phyloP scores from a whole-genome alignment of 768 basidiomycete genomes.

The Cytidiella melzeri region DNA sequence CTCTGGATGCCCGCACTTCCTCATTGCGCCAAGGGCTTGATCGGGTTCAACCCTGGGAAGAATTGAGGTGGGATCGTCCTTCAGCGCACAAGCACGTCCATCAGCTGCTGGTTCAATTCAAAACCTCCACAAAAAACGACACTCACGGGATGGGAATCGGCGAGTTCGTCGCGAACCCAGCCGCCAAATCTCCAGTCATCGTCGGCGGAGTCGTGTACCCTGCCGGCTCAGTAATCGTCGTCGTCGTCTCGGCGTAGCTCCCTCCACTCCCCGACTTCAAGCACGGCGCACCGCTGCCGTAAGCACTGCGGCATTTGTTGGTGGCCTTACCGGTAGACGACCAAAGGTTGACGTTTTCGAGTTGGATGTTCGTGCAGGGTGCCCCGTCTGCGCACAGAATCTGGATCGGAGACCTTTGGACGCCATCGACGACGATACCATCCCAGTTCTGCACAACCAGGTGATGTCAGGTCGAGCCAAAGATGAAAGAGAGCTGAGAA shows the following conservation, averaged over 20 bases:
- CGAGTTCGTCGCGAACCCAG: constrained; percentile 20
- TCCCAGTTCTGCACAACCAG: constrained; percentile 23
- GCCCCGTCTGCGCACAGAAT: constrained; percentile 23
- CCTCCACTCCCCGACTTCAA: constrained; percentile 18
- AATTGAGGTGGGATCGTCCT: constrained; percentile 23
- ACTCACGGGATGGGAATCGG: constrained; percentile 24
- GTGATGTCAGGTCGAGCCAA: not conserved
- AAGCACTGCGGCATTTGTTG: constrained; percentile 26
- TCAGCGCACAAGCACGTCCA: not conserved
- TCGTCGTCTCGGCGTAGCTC: constrained; percentile 20
- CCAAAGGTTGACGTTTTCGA: constrained; percentile 27
- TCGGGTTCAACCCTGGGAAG: constrained; percentile 22
- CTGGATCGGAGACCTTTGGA: constrained; percentile 20
- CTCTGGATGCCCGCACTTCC: too few relatives aligned
- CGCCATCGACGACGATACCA: constrained; percentile 22
- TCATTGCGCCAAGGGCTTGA: constrained; percentile 20
- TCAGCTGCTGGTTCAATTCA: too few relatives aligned
- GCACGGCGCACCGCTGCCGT: constrained; percentile 21
- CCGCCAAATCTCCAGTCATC: constrained; percentile 18
- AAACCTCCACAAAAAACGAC: not conserved
- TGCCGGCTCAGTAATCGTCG: constrained; percentile 19
- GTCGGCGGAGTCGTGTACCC: constrained; percentile 25
- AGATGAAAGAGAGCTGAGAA: not conserved
- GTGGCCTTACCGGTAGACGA: constrained; percentile 20
- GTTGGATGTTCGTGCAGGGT: constrained; percentile 22